These are phyloP conservation scores for Wickerhamomyces sydowiorum DNA, from an alignment of 805 yeast species.

Conservation along the genomic window DNA sequence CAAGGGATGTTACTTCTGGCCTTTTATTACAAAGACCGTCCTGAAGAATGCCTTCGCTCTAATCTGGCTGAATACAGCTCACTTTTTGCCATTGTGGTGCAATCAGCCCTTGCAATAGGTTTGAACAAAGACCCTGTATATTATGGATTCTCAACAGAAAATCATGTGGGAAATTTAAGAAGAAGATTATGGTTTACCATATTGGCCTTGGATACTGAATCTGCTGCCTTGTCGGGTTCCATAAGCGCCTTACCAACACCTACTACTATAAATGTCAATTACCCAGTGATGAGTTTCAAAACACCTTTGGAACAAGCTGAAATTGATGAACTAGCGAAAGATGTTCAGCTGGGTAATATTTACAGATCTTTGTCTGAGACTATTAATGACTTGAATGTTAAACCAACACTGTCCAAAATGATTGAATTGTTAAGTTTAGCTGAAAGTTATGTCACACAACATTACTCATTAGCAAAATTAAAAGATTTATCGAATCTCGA, in stretches of 20 bases:
- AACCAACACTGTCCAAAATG: constrained; percentile 6
- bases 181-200: constrained; percentile 16
- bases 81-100: constrained; percentile 30
- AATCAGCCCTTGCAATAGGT: constrained; percentile 39
- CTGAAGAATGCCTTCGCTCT: constrained; percentile 40
- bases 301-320: constrained; percentile 9
- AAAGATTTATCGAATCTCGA: background rate
- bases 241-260: constrained; percentile 7
- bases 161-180: constrained; percentile 9
- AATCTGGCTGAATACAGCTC: constrained; percentile 32
- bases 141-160: constrained; percentile 8
- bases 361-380: constrained; percentile 5
- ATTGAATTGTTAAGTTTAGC: constrained; percentile 5
- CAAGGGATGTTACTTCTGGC: constrained; percentile 37
- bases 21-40: constrained; percentile 34
- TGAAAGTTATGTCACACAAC: constrained; percentile 5
- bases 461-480: constrained; percentile 1
- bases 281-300: constrained; percentile 7
- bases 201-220: constrained; percentile 7
- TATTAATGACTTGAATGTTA: constrained; percentile 8
- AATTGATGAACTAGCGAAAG: constrained; percentile 6
- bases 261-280: constrained; percentile 6
- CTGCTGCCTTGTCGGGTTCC: constrained; percentile 9
- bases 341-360: constrained; percentile 3
- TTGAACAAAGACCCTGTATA: constrained; percentile 39